Evolutionary conservation across 2,329 filamentous ascomycete species (phyloP).

Genomic region (Trichoderma sp.): DNA sequence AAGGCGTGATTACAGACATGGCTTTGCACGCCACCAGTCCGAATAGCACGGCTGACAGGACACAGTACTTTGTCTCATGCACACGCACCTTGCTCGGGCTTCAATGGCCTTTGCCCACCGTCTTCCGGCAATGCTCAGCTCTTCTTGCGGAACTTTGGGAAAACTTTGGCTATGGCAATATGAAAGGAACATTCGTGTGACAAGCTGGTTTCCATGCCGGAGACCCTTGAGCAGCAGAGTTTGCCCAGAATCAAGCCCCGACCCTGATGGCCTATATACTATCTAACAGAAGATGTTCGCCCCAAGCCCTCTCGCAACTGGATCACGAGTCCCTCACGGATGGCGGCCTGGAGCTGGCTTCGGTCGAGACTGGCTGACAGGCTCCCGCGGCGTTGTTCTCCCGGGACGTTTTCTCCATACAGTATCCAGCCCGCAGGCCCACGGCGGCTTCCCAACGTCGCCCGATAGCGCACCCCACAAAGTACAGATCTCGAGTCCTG

Average conservation of each 20-base stretch:
- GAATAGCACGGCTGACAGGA: neutral
- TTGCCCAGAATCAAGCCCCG: neutral
- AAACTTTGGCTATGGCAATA: neutral
- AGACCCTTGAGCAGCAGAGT: neutral
- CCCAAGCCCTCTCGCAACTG: too few relatives aligned
- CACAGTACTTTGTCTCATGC: constrained; percentile 7
- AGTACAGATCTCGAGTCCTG: constrained; percentile 19
- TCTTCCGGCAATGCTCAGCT: neutral
- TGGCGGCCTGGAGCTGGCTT: neutral
- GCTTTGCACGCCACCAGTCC: neutral
- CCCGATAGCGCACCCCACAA: constrained; percentile 23
- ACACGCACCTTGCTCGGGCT: constrained; percentile 1
- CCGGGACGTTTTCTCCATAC: constrained; percentile 18
- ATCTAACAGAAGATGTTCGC: too few relatives aligned
- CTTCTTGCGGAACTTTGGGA: neutral
- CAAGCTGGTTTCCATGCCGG: neutral
- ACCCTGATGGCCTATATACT: neutral
- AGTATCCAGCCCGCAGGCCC: constrained; percentile 15
- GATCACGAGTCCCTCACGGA: neutral
- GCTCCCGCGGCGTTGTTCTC: neutral
- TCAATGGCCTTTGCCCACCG: neutral
- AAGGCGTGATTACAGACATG: constrained; percentile 14
- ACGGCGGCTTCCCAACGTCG: constrained; percentile 12
- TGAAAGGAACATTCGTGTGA: neutral
- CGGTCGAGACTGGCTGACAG: neutral